A percentile compares a stretch with the other conserved stretches of the same genome.
Evolutionary conservation across 169 alveolate species (phyloP).

Genomic region (Theileria luwenshuni): DNA sequence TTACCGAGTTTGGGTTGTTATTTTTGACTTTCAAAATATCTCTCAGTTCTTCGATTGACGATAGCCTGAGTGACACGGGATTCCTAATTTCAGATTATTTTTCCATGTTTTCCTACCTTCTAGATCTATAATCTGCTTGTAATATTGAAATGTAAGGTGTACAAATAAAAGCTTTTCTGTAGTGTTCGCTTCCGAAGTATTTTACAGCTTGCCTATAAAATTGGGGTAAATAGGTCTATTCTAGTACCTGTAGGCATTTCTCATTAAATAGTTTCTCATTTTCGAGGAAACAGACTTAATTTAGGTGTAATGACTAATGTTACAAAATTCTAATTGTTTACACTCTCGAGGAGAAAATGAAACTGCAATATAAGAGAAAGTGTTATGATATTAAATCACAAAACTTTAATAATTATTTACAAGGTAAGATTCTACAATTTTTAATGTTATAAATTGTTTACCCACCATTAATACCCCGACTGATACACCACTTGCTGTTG

Average conservation of each 20-base stretch:
- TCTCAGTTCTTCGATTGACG: conserved; percentile 54
- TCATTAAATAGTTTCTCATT: conserved; percentile 41
- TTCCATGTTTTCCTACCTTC: conserved; percentile 34
- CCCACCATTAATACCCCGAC: conserved; percentile 8
- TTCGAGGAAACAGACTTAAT: conserved; percentile 1
- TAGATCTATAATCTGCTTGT: conserved; percentile 50
- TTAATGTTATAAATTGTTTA: conserved; percentile 3
- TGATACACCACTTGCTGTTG: conserved; percentile 27
- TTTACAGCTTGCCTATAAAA: conserved; percentile 62
- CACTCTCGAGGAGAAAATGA: not conserved
- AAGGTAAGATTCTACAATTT: not conserved
- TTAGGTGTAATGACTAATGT: not conserved
- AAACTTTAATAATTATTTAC: conserved; percentile 14
- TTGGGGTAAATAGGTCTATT: not conserved
- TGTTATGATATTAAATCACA: conserved; percentile 6
- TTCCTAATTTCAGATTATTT: conserved; percentile 16
- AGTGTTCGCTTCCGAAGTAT: conserved; percentile 68
- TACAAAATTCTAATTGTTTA: not conserved
- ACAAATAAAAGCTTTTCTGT: conserved; percentile 67
- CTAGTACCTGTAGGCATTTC: conserved; percentile 25
- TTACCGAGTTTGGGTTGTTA: conserved; percentile 45
- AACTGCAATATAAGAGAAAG: conserved; percentile 4
- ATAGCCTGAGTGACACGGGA: conserved; percentile 62
- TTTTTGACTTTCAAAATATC: conserved; percentile 46
- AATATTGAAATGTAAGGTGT: conserved; percentile 36